phyloP scores from a whole-genome alignment of 2,329 filamentous ascomycete species.

The Phaeosphaeriaceae sp. region DNA sequence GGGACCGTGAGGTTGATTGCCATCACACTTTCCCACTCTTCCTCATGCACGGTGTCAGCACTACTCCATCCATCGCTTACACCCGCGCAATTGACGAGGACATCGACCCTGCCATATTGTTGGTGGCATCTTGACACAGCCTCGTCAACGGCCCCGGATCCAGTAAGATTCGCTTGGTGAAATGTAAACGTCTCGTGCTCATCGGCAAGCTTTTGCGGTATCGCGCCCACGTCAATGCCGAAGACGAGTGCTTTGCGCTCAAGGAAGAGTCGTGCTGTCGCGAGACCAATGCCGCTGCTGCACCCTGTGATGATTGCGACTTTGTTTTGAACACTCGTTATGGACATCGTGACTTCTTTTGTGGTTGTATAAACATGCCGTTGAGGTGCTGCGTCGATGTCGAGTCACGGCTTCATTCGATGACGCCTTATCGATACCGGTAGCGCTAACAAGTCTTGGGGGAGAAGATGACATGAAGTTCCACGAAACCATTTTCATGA shows the following conservation, averaged over 20 bases:
- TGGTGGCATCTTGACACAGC: constrained; percentile 31
- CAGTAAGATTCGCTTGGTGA: constrained; percentile 32
- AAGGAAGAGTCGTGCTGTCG: constrained; percentile 32
- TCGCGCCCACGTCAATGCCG: constrained; percentile 34
- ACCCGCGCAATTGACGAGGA: constrained; percentile 56
- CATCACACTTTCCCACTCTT: constrained; percentile 51
- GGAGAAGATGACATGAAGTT: no score
- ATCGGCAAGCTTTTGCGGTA: constrained; percentile 22
- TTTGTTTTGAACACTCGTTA: constrained; percentile 31
- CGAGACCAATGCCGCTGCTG: constrained; percentile 40
- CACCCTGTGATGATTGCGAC: constrained; percentile 39
- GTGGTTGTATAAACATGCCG: neutral
- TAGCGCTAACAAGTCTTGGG: no score
- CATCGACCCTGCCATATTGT: constrained; percentile 43
- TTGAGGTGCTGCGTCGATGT: neutral
- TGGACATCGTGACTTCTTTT: constrained; percentile 18
- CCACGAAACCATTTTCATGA: no score
- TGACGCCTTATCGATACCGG: neutral
- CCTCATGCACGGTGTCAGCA: constrained; percentile 49
- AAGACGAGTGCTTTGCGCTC: constrained; percentile 35
- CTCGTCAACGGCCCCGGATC: constrained; percentile 24
- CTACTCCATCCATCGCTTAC: constrained; percentile 53
- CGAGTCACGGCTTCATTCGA: neutral
- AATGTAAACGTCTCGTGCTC: constrained; percentile 28
- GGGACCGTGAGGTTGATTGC: constrained; percentile 54